A percentile compares a stretch with the other conserved stretches of the same genome.
Evolutionary conservation across 164 flowering plant species (phyloP).

Genomic region (Sextonia rubra): DNA sequence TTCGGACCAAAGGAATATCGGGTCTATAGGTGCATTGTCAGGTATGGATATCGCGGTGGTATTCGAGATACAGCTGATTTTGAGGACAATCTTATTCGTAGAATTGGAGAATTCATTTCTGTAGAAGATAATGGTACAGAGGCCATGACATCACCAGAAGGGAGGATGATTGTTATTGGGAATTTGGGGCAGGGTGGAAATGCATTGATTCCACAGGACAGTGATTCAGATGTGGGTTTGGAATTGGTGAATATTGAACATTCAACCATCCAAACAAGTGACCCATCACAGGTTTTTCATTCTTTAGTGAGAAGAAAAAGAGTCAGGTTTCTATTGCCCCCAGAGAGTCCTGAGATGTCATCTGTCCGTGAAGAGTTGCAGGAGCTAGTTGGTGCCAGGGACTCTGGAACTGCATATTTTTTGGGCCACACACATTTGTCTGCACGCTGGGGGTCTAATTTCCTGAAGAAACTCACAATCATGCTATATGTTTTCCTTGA

Average conservation of each 20-base stretch:
- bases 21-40: slow-evolving; percentile 58
- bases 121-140: slow-evolving; percentile 48
- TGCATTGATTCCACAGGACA: slow-evolving; percentile 32
- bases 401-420: slow-evolving; percentile 42
- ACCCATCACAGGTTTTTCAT: slow-evolving; percentile 5
- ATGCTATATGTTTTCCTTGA: slow-evolving; percentile 45
- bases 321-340: slow-evolving; percentile 48
- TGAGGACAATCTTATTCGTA: slow-evolving; percentile 51
- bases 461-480: slow-evolving; percentile 39
- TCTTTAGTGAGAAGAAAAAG: slow-evolving; percentile 27
- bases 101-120: slow-evolving; percentile 56
- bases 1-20: slow-evolving; percentile 46
- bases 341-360: slow-evolving; percentile 35
- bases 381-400: slow-evolving; percentile 58
- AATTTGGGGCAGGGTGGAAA: slow-evolving; percentile 26
- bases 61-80: slow-evolving; percentile 44
- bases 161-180: slow-evolving; percentile 53
- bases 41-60: slow-evolving; percentile 56
- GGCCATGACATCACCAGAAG: slow-evolving; percentile 35
- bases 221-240: slow-evolving; percentile 1
- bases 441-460: slow-evolving; percentile 35
- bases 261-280: slow-evolving; percentile 5
- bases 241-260: slow-evolving; percentile 4
- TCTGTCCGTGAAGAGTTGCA: slow-evolving; percentile 49
- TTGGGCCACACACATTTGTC: slow-evolving; percentile 53